Conservation (phyloP, 768 basidiomycete genomes). For the Pulveroboletus ravenelii region DNA sequence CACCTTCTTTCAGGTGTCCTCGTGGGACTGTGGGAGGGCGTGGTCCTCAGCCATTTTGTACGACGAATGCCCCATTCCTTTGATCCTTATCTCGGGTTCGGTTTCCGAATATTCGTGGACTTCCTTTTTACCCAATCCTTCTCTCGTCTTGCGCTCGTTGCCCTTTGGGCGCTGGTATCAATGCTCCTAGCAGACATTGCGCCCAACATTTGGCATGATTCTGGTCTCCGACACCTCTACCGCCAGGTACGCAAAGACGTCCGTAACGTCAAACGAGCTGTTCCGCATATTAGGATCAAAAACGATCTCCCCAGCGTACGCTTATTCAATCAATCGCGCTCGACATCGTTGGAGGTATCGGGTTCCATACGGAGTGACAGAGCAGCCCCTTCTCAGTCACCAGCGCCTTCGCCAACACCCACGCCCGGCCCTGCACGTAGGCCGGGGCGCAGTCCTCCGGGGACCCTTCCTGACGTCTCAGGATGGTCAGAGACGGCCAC, state of each 20-base stretch:
- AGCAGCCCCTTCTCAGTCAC: constrained; percentile 25
- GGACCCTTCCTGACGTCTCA: constrained; percentile 24
- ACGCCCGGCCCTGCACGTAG: constrained; percentile 18
- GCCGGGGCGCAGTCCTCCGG: constrained; percentile 25
- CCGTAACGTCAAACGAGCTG: constrained; percentile 27
- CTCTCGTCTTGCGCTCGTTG: constrained; percentile 41
- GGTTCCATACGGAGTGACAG: constrained; percentile 30
- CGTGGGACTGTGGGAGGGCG: constrained; percentile 76
- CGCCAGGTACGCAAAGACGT: constrained; percentile 34
- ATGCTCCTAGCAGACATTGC: constrained; percentile 51
- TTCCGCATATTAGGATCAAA: constrained; percentile 30
- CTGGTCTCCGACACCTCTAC: constrained; percentile 35
- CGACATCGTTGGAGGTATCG: constrained; percentile 14
- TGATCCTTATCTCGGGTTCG: constrained; percentile 68
- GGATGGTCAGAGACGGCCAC: constrained; percentile 31
- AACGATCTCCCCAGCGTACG: constrained; percentile 29
- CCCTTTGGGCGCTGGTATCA: constrained; percentile 50
- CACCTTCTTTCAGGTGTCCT: constrained; percentile 47
- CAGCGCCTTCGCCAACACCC: constrained; percentile 15
- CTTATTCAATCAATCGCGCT: constrained; percentile 19
- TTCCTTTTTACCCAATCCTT: constrained; percentile 59
- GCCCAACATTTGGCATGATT: constrained; percentile 43
- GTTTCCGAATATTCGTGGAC: constrained; percentile 68
- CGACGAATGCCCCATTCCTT: constrained; percentile 58
- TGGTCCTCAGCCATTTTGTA: constrained; percentile 68